phyloP scores from a whole-genome alignment of 2,329 filamentous ascomycete genomes.

The Fusarium circinatum region DNA sequence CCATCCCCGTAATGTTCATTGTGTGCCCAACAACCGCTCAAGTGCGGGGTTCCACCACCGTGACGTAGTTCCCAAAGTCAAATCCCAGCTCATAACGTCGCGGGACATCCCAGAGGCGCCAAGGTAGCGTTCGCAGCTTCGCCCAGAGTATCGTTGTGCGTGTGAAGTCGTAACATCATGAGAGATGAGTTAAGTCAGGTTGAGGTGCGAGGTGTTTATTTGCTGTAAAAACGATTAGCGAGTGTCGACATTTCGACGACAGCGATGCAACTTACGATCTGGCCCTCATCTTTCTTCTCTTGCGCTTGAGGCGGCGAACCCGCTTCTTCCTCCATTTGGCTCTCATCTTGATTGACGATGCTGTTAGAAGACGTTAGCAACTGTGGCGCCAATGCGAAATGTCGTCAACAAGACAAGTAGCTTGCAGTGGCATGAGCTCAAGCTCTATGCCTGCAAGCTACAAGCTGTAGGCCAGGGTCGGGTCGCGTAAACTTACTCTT shows the following conservation, averaged over 20 bases:
- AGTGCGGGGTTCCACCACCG: constrained; percentile 44
- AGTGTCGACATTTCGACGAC: constrained; percentile 6
- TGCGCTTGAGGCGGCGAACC: constrained; percentile 98
- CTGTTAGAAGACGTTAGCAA: constrained; percentile 41
- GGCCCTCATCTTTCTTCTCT: constrained; percentile 99
- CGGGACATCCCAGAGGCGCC: constrained; percentile 34
- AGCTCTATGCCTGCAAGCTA: constrained; percentile 20
- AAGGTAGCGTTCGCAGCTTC: constrained; percentile 37
- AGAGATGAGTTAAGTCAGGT: constrained; percentile 64
- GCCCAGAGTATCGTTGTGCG: constrained; percentile 43
- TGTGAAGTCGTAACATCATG: constrained; percentile 52
- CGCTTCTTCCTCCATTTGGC: constrained; percentile 99
- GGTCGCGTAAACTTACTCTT: constrained; percentile 49
- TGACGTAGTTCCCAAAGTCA: constrained; percentile 45
- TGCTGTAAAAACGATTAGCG: constrained; percentile 60
- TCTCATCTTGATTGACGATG: constrained; percentile 73
- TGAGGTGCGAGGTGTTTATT: constrained; percentile 73
- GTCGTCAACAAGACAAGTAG: constrained; percentile 3
- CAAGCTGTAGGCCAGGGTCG: constrained; percentile 12
- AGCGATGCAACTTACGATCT: constrained; percentile 77
- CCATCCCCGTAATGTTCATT: constrained; percentile 45
- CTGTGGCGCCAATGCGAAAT: not conserved
- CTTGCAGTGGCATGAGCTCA: constrained; percentile 17
- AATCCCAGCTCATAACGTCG: constrained; percentile 38
- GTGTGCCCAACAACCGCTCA: constrained; percentile 45